Conservation (phyloP, 257 asterid species). For the Fraxinus excelsior region DNA sequence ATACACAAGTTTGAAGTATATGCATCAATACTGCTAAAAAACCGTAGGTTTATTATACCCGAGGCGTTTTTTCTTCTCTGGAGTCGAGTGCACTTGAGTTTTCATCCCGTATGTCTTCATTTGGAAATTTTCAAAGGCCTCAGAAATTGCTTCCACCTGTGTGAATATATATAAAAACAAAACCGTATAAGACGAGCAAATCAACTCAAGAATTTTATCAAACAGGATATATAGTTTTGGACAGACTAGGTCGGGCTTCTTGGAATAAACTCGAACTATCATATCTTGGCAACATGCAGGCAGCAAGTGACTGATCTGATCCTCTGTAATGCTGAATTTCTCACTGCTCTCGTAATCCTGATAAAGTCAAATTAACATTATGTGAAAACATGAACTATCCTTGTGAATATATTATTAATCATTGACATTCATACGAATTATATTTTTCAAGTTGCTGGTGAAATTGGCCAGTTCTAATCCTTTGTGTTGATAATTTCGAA, state of each 20-base stretch:
- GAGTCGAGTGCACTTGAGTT: conserved; percentile 82
- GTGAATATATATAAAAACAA: conserved; percentile 5
- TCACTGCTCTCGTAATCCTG: conserved; percentile 69
- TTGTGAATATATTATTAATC: not conserved
- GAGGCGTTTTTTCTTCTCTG: conserved; percentile 59
- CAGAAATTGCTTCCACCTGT: conserved; percentile 76
- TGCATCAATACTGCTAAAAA: conserved; percentile 19
- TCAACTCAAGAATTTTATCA: not conserved
- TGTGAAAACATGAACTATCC: not conserved
- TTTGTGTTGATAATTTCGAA: not conserved
- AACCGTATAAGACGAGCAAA: not conserved
- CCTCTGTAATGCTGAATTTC: conserved; percentile 48
- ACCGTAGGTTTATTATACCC: conserved; percentile 3
- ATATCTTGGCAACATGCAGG: conserved; percentile 78
- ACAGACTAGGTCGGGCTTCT: conserved; percentile 66
- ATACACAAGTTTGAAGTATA: conserved; percentile 15
- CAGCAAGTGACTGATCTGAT: conserved; percentile 73
- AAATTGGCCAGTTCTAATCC: not conserved
- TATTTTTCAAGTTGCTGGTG: not conserved
- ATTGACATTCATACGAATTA: not conserved
- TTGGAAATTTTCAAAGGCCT: conserved; percentile 82
- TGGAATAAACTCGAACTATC: conserved; percentile 87
- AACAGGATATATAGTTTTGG: conserved; percentile 11
- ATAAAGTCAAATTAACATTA: not conserved
- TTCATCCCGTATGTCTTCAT: conserved; percentile 65